Evolutionary conservation across 192 early-diverging fungal genomes (phyloP).

Genomic region (Martensiomyces pterosporus): DNA sequence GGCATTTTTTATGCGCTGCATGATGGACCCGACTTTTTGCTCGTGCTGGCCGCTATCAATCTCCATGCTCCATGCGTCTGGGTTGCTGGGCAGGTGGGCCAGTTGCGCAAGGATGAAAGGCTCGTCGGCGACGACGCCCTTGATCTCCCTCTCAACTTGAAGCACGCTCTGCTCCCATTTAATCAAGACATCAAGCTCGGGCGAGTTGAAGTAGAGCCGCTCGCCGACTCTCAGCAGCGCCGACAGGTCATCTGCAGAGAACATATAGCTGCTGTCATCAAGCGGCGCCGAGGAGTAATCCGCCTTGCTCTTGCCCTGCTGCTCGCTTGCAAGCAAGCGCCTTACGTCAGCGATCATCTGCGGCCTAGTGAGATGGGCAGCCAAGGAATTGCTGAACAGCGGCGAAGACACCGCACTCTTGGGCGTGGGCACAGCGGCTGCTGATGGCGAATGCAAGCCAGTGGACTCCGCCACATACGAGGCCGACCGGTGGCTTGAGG

Average conservation of each 20-base stretch:
- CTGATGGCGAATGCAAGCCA: too few relatives aligned
- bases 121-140: not conserved
- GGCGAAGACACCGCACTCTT: too few relatives aligned
- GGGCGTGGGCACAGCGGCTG: too few relatives aligned
- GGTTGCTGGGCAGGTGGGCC: not conserved
- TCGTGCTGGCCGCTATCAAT: too few relatives aligned
- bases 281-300: too few relatives aligned
- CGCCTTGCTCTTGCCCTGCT: too few relatives aligned
- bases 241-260: constrained; percentile 16
- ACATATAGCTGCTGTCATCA: constrained; percentile 1
- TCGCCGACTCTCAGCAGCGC: constrained; percentile 30
- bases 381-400: too few relatives aligned
- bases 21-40: constrained; percentile 1
- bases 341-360: too few relatives aligned
- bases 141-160: constrained; percentile 8
- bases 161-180: constrained; percentile 25
- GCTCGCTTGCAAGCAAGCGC: too few relatives aligned
- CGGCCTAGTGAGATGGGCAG: too few relatives aligned
- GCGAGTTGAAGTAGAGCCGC: constrained; percentile 35
- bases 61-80: not conserved
- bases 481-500: too few relatives aligned
- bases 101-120: constrained; percentile 3
- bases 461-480: too few relatives aligned
- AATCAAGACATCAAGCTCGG: constrained; percentile 41
- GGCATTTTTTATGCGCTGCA: not conserved